phyloP scores from a whole-genome alignment of 345 rosid genomes.

The Hibiscus syriacus region DNA sequence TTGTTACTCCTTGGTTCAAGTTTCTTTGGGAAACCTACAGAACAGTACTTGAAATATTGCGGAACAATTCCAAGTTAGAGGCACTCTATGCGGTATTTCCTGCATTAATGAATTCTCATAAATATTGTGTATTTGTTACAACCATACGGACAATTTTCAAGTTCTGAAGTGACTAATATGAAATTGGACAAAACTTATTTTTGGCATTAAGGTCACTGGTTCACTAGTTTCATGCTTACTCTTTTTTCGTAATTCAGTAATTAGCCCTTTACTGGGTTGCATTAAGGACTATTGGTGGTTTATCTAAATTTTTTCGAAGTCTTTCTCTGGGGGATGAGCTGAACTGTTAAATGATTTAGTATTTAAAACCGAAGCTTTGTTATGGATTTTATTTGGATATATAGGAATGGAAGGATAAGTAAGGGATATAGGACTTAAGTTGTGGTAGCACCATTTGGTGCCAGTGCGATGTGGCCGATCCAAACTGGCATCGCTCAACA shows the following conservation, averaged over 20 bases:
- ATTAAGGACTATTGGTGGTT: neutral
- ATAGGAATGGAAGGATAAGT: neutral
- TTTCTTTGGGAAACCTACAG: conserved; percentile 99
- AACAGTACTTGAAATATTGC: conserved; percentile 89
- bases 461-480: no score
- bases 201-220: neutral
- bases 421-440: neutral
- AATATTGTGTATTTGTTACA: neutral
- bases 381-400: neutral
- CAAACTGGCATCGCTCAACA: no score
- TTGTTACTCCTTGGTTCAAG: conserved; percentile 99
- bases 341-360: neutral
- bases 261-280: neutral
- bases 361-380: neutral
- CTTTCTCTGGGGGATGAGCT: neutral
- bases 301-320: neutral
- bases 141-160: neutral
- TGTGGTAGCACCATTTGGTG: no score
- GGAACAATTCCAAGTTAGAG: conserved; percentile 99
- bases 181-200: neutral
- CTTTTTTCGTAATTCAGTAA: neutral
- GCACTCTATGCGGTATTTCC: conserved; percentile 89
- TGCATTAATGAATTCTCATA: neutral
- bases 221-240: neutral
- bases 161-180: neutral